Conservation (phyloP, 352 stramenopile genomes). For the Globisporangium spiculum region DNA sequence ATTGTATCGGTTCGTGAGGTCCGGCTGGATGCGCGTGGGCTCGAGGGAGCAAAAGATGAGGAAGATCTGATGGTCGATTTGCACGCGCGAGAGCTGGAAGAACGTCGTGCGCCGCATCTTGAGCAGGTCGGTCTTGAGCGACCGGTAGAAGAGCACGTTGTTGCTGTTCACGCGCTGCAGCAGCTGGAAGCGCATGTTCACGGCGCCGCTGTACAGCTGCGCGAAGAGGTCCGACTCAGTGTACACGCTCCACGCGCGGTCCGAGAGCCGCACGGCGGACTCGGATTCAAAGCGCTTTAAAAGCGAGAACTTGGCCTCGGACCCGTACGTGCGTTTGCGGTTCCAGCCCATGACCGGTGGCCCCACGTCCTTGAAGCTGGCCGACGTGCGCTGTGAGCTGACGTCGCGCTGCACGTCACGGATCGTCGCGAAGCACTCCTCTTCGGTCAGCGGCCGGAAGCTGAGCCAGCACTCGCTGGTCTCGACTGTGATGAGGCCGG, state of each 20-base stretch:
- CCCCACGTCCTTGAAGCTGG: conserved; percentile 20
- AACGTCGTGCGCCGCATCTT: conserved; percentile 26
- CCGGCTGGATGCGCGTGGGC: conserved; percentile 20
- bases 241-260: conserved; percentile 26
- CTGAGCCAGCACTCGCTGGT: conserved; percentile 19
- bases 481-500: conserved; percentile 13
- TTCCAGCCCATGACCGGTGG: conserved; percentile 31
- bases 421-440: conserved; percentile 26
- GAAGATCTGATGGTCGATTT: conserved; percentile 20
- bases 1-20: conserved; percentile 14
- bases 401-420: conserved; percentile 15
- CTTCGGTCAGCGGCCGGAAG: conserved; percentile 24
- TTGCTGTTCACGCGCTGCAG: conserved; percentile 34
- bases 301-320: conserved; percentile 27
- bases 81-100: conserved; percentile 32
- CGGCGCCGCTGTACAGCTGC: conserved; percentile 32
- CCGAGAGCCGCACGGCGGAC: conserved; percentile 17
- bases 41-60: conserved; percentile 36
- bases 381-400: conserved; percentile 16
- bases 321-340: conserved; percentile 29
- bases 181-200: conserved; percentile 32
- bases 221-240: conserved; percentile 27
- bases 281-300: conserved; percentile 25
- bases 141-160: conserved; percentile 31
- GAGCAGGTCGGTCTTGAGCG: conserved; percentile 28